A percentile compares a stretch with the other conserved stretches of the same genome.
Conservation (phyloP, 306 rosid genomes). For the Cercis canadensis region DNA sequence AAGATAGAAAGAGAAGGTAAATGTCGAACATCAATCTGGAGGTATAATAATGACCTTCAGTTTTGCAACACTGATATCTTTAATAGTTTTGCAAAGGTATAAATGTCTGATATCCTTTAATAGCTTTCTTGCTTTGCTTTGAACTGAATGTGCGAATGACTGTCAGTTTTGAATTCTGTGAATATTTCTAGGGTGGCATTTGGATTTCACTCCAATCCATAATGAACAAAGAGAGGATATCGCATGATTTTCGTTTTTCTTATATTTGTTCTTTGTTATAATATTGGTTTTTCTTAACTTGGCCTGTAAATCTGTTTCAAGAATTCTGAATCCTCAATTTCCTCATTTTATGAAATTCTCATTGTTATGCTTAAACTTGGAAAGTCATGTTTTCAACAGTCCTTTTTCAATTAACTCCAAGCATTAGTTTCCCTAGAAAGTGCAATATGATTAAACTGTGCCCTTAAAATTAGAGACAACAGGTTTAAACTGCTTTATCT, state of each 20-base stretch:
- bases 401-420: background rate
- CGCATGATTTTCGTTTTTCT: no score
- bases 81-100: no score
- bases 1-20: background rate
- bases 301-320: background rate
- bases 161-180: no score
- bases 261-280: no score
- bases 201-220: no score
- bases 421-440: background rate
- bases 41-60: no score
- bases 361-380: background rate
- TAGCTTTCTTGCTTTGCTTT: constrained; percentile 9
- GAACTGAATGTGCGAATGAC: background rate
- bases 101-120: background rate
- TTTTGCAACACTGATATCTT: no score
- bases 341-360: no score
- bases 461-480: background rate
- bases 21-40: background rate
- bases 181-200: no score
- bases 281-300: background rate
- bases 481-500: background rate
- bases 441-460: background rate
- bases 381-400: background rate
- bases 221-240: no score
- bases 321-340: background rate